A percentile compares a stretch with the other conserved stretches of the same genome.
Evolutionary conservation across 2,329 filamentous ascomycete genomes (phyloP).

Genomic region (Colletotrichum sp.): DNA sequence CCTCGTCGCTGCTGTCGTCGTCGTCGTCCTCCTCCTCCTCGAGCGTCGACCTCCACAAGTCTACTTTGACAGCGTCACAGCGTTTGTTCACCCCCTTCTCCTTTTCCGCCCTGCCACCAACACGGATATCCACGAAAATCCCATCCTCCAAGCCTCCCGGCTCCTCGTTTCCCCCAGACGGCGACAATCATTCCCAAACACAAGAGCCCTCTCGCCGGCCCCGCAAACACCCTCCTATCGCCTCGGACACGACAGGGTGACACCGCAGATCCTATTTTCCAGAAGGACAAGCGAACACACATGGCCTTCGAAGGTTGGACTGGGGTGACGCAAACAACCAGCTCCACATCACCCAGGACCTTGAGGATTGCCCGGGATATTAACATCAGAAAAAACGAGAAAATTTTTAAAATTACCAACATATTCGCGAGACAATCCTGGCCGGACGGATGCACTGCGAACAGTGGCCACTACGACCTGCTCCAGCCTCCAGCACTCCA

Average conservation of each 20-base stretch:
- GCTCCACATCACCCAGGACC: not conserved
- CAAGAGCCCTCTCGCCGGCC: not conserved
- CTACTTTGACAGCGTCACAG: not conserved
- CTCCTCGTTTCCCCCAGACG: constrained; percentile 1
- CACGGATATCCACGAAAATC: not conserved
- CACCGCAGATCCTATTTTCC: constrained; percentile 23
- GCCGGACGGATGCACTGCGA: not conserved
- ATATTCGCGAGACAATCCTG: not conserved
- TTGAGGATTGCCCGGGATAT: constrained; percentile 14
- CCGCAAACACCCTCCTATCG: constrained; percentile 6
- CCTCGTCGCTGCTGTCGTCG: not conserved
- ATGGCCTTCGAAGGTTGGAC: not conserved
- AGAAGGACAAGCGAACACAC: constrained; percentile 21
- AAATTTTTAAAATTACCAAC: constrained; percentile 16
- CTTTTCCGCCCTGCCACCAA: not conserved
- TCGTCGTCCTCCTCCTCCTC: not conserved
- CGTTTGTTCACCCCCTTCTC: not conserved
- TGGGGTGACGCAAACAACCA: constrained; percentile 15
- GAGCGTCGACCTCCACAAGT: not conserved
- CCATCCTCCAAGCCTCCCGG: not conserved
- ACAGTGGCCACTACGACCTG: not conserved
- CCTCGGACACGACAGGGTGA: constrained; percentile 10
- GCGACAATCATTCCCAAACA: constrained; percentile 18
- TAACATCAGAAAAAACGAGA: constrained; percentile 14
- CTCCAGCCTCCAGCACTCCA: not conserved